Conservation (phyloP, 2,329 filamentous ascomycete species). For the Phymatotrichopsis omnivora region DNA sequence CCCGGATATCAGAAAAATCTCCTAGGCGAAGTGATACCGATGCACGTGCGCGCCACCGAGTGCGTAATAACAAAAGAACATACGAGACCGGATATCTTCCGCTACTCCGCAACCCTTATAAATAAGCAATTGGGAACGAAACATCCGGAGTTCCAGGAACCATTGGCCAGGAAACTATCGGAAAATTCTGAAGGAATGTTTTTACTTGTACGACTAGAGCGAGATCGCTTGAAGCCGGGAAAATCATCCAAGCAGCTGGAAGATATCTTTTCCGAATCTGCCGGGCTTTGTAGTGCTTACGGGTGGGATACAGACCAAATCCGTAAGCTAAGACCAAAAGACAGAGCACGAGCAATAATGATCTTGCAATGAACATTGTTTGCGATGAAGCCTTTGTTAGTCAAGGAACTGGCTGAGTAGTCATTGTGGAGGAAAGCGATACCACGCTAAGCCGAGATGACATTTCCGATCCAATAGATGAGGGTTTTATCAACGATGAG, state of each 20-base stretch:
- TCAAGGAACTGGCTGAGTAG: constrained; percentile 31
- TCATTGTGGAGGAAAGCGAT: constrained; percentile 31
- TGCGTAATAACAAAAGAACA: neutral
- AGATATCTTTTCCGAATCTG: too few relatives aligned
- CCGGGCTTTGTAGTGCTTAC: too few relatives aligned
- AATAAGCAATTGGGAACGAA: too few relatives aligned
- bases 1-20: too few relatives aligned
- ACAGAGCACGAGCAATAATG: too few relatives aligned
- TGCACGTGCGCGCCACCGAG: neutral
- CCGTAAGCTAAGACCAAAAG: too few relatives aligned
- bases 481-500: constrained; percentile 35
- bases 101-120: neutral
- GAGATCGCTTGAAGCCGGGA: too few relatives aligned
- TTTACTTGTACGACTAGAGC: constrained; percentile 5
- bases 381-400: constrained; percentile 23
- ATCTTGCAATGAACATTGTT: constrained; percentile 31
- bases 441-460: constrained; percentile 32
- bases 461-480: too few relatives aligned
- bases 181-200: constrained; percentile 7
- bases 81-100: neutral
- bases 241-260: too few relatives aligned
- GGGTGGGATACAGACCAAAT: too few relatives aligned
- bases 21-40: too few relatives aligned
- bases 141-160: too few relatives aligned
- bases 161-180: neutral